These are phyloP conservation scores for Talaromyces funiculosus DNA, from an alignment of 2,329 filamentous ascomycete species.

Conservation along the genomic window DNA sequence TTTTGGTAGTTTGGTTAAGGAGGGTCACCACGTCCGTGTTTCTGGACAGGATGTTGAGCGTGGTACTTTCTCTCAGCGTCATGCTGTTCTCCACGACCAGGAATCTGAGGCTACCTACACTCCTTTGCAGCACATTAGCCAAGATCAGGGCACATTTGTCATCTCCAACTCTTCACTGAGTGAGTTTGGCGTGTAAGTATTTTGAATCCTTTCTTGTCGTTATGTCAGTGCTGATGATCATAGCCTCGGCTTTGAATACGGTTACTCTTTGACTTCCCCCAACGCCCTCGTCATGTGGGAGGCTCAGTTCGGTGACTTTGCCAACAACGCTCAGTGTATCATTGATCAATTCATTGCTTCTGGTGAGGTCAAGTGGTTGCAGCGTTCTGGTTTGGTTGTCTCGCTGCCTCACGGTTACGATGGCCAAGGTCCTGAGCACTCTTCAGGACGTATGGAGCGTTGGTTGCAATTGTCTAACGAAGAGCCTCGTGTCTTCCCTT, in stretches of 20 bases:
- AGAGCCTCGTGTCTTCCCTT: conserved; percentile 88
- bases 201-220: background rate
- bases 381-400: conserved; percentile 93
- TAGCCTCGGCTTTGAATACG: conserved; percentile 94
- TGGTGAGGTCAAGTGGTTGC: conserved; percentile 97
- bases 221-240: conserved; percentile 49
- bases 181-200: conserved; percentile 59
- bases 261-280: conserved; percentile 93
- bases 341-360: conserved; percentile 99
- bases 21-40: conserved; percentile 95
- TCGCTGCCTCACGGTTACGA: conserved; percentile 97
- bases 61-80: conserved; percentile 97
- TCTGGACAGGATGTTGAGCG: conserved; percentile 99
- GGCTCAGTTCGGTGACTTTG: conserved; percentile 98
- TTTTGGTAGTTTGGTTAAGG: conserved; percentile 82
- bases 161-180: conserved; percentile 91
- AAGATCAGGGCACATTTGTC: conserved; percentile 91
- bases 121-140: conserved; percentile 78
- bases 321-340: conserved; percentile 98
- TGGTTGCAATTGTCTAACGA: conserved; percentile 97
- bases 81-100: conserved; percentile 96
- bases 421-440: conserved; percentile 96
- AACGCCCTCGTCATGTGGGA: conserved; percentile 99
- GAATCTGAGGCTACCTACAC: conserved; percentile 90
- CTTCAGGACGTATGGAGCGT: conserved; percentile 92